Evolutionary conservation across 2,329 filamentous ascomycete genomes (phyloP).

Genomic region (Penicillium griseofulvum): DNA sequence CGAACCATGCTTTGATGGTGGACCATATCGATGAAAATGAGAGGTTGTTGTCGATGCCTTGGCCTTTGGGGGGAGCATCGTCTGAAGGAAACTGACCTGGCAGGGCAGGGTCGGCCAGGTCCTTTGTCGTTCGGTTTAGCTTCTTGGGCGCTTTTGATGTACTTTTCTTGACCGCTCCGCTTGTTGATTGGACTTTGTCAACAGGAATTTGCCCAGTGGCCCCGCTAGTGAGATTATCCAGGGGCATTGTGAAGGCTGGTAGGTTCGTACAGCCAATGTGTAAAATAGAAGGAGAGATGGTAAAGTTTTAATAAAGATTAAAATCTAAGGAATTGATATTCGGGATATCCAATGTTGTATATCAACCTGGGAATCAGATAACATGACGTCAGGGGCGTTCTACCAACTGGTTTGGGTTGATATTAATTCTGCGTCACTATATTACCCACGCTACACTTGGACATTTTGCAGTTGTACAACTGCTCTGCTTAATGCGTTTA

Average conservation of each 20-base stretch:
- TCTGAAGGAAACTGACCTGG: conserved; percentile 31
- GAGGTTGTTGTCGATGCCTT: conserved; percentile 17
- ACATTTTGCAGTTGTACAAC: not conserved
- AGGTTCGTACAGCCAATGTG: not conserved
- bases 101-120: conserved; percentile 19
- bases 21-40: conserved; percentile 18
- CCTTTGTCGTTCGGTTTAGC: conserved; percentile 16
- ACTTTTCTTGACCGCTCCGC: conserved; percentile 13
- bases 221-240: conserved; percentile 25
- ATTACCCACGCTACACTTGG: not conserved
- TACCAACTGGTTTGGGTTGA: conserved; percentile 19
- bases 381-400: conserved; percentile 26
- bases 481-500: not conserved
- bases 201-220: conserved; percentile 20
- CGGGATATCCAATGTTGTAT: conserved; percentile 4
- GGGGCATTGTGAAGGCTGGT: conserved; percentile 20
- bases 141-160: conserved; percentile 16
- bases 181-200: conserved; percentile 17
- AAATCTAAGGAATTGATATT: not conserved
- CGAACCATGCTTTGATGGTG: conserved; percentile 17
- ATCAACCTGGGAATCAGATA: conserved; percentile 4
- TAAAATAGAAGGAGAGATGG: not conserved
- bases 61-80: conserved; percentile 13
- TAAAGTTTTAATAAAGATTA: not conserved
- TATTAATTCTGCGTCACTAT: conserved; percentile 17